A percentile compares a stretch with the other conserved stretches of the same genome.
phyloP scores from a whole-genome alignment of 331 rosid genomes.

The Saraca asoca region DNA sequence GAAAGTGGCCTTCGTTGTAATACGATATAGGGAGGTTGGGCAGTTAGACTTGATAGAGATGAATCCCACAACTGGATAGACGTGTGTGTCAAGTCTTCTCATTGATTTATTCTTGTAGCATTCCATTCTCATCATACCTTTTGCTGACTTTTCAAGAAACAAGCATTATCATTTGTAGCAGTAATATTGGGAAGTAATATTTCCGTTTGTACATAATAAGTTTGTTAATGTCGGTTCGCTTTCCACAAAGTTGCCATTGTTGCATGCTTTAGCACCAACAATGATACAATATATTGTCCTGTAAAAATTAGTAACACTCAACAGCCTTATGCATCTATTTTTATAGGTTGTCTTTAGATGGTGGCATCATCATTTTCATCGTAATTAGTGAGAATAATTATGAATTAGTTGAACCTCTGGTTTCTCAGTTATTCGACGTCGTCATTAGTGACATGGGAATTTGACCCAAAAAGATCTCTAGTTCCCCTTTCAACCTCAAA shows the following conservation, averaged over 20 bases:
- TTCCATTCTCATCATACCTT: slow-evolving; percentile 25
- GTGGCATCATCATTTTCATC: too few species aligned
- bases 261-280: too few species aligned
- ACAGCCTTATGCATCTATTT: too few species aligned
- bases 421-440: too few species aligned
- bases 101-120: slow-evolving; percentile 40
- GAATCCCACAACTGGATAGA: slow-evolving; percentile 39
- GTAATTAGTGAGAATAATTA: too few species aligned
- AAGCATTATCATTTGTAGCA: slow-evolving; percentile 35
- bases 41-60: slow-evolving; percentile 42
- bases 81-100: slow-evolving; percentile 36
- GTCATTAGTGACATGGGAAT: too few species aligned
- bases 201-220: neutral
- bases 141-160: slow-evolving; percentile 8
- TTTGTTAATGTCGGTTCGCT: neutral
- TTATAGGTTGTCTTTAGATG: too few species aligned
- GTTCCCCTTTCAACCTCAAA: too few species aligned
- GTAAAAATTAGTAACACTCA: too few species aligned
- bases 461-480: too few species aligned
- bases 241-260: neutral
- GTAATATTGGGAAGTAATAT: slow-evolving; percentile 35
- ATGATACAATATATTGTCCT: neutral
- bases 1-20: slow-evolving; percentile 51
- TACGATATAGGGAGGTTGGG: slow-evolving; percentile 44
- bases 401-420: too few species aligned